These are phyloP conservation scores for Imleria badia DNA, from an alignment of 768 basidiomycete species.

Conservation along the genomic window DNA sequence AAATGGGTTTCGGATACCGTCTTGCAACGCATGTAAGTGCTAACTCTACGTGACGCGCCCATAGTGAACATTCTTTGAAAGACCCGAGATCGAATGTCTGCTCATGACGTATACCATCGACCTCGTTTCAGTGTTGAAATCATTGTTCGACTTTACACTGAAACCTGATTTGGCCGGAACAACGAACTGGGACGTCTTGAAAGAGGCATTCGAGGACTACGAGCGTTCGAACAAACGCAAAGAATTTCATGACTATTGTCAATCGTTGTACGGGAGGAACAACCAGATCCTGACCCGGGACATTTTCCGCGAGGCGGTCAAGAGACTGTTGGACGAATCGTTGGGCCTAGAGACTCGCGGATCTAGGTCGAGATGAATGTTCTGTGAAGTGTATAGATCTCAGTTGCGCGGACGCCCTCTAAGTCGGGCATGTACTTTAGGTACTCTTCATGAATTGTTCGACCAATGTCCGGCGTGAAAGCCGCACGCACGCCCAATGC, in stretches of 20 bases:
- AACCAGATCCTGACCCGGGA: background rate
- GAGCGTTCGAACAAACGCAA: background rate
- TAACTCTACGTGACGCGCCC: background rate
- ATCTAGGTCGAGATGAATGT: no score
- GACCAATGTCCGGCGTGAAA: no score
- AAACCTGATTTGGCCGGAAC: constrained; percentile 6
- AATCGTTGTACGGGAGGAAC: background rate
- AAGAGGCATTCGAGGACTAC: constrained; percentile 5
- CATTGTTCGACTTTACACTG: constrained; percentile 2
- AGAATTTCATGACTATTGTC: background rate
- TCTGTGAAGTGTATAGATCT: no score
- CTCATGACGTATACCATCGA: constrained; percentile 5
- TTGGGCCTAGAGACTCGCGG: background rate
- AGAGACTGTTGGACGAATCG: background rate
- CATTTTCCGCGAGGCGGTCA: background rate
- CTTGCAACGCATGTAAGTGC: background rate
- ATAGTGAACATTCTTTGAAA: background rate
- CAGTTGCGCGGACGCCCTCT: no score
- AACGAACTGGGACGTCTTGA: constrained; percentile 3
- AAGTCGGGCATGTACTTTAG: no score
- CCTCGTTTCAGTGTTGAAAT: background rate
- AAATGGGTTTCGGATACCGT: constrained; percentile 2
- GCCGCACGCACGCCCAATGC: no score
- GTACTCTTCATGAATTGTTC: no score
- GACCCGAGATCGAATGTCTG: constrained; percentile 1